Percentiles rank a stretch among this genome's conserved stretches.
phyloP scores from a whole-genome alignment of 495 filamentous ascomycete genomes.

The Neurospora sp. region DNA sequence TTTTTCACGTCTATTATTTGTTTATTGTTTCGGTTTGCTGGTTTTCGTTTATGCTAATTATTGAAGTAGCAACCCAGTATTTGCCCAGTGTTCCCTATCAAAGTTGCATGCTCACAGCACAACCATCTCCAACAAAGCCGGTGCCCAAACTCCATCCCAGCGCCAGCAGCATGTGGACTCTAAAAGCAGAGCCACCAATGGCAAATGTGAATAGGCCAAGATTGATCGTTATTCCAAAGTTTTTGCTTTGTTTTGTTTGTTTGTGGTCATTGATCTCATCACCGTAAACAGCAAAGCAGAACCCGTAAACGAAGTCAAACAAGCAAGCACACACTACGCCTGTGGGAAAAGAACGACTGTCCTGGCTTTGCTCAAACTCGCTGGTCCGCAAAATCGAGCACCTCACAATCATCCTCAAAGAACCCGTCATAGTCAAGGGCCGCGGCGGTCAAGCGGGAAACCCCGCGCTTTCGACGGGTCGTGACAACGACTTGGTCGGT shows the following conservation, averaged over 20 bases:
- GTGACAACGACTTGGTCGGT: slow-evolving; percentile 67
- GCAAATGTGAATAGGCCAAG: neutral
- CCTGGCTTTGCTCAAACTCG: slow-evolving; percentile 47
- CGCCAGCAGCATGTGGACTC: neutral
- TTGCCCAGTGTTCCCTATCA: neutral
- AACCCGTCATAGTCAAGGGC: slow-evolving; percentile 61
- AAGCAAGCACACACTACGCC: neutral
- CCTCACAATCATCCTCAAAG: slow-evolving; percentile 90
- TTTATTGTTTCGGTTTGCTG: neutral
- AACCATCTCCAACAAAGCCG: neutral
- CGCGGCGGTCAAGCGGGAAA: slow-evolving; percentile 31
- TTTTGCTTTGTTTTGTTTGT: neutral
- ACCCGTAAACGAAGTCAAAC: neutral
- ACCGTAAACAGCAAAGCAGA: slow-evolving; percentile 3
- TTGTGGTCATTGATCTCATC: neutral
- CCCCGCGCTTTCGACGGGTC: slow-evolving; percentile 58
- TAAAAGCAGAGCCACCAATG: neutral
- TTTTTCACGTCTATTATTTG: neutral
- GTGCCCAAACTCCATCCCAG: neutral
- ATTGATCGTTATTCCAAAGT: neutral
- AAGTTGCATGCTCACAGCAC: neutral
- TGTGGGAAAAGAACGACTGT: slow-evolving; percentile 4
- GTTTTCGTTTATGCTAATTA: neutral
- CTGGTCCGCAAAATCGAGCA: slow-evolving; percentile 83
- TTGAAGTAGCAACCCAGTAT: neutral